A percentile compares a stretch with the other conserved stretches of the same genome.
Conservation (phyloP, 1,284 basidiomycete species). For the Cystodermella granulosa region DNA sequence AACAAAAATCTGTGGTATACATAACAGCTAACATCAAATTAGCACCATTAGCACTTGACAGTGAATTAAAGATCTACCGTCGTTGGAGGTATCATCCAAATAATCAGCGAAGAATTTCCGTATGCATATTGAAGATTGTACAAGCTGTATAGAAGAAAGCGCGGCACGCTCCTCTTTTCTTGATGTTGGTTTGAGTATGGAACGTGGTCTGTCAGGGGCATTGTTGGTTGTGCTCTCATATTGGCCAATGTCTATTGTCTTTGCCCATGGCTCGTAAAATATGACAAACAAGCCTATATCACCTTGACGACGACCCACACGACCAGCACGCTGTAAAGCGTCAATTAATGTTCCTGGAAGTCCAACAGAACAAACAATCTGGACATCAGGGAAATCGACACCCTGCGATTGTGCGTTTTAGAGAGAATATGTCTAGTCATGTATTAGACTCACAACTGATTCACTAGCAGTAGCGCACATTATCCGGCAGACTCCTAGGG, state of each 20-base stretch:
- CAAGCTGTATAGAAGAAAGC: constrained; percentile 7
- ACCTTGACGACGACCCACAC: constrained; percentile 2
- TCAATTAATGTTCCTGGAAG: constrained; percentile 12
- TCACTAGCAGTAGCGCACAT: not conserved
- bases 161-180: constrained; percentile 11
- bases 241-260: constrained; percentile 10
- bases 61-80: constrained; percentile 9
- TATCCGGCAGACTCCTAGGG: constrained; percentile 15
- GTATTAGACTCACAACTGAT: not conserved
- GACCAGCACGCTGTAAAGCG: constrained; percentile 14
- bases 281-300: constrained; percentile 16
- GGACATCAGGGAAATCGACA: constrained; percentile 20
- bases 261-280: constrained; percentile 21
- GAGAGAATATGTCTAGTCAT: not conserved
- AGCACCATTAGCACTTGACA: not conserved
- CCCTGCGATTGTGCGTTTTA: constrained; percentile 12
- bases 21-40: not conserved
- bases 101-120: constrained; percentile 11
- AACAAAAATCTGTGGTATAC: constrained; percentile 8
- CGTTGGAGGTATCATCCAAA: constrained; percentile 11
- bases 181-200: constrained; percentile 9
- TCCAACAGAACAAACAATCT: constrained; percentile 17
- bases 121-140: constrained; percentile 7
- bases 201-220: constrained; percentile 17
- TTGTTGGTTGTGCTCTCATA: constrained; percentile 6